These are phyloP conservation scores for Fusarium sp. DNA, from an alignment of 2,329 filamentous ascomycete species.

Conservation along the genomic window DNA sequence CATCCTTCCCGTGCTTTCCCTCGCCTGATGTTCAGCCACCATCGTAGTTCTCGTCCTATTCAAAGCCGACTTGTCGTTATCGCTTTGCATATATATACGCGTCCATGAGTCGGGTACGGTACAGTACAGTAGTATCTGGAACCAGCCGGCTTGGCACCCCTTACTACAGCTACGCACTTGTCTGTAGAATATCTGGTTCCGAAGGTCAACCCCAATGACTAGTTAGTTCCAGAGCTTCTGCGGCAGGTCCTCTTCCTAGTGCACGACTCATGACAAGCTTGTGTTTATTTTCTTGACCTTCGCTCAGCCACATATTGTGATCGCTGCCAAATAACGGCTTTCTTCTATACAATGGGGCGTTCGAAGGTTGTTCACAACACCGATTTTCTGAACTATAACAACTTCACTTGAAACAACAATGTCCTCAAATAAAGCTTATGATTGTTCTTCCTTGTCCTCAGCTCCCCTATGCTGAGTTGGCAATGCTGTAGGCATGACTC, in stretches of 20 bases:
- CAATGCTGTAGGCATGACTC: constrained; percentile 13
- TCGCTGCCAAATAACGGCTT: neutral
- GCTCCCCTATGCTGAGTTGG: neutral
- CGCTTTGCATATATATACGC: neutral
- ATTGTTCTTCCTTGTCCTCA: neutral
- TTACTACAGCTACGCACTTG: constrained; percentile 8
- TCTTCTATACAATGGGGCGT: neutral
- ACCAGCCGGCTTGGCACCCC: constrained; percentile 32
- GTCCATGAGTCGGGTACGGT: constrained; percentile 28
- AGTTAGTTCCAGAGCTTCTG: constrained; percentile 15
- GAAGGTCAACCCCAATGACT: constrained; percentile 1
- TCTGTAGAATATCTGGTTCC: constrained; percentile 7
- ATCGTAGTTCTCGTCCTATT: constrained; percentile 16
- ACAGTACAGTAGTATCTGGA: constrained; percentile 4
- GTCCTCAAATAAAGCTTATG: neutral
- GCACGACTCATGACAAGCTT: constrained; percentile 31
- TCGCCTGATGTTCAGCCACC: neutral
- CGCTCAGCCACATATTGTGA: neutral
- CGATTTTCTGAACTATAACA: neutral
- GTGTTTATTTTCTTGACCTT: constrained; percentile 13
- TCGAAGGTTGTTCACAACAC: neutral
- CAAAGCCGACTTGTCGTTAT: constrained; percentile 22
- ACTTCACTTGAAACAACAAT: neutral
- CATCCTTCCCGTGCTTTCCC: neutral
- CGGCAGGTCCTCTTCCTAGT: constrained; percentile 9